Base-by-base conservation (phyloP, 257 asterid species). In the Primulina tabacum region DNA sequence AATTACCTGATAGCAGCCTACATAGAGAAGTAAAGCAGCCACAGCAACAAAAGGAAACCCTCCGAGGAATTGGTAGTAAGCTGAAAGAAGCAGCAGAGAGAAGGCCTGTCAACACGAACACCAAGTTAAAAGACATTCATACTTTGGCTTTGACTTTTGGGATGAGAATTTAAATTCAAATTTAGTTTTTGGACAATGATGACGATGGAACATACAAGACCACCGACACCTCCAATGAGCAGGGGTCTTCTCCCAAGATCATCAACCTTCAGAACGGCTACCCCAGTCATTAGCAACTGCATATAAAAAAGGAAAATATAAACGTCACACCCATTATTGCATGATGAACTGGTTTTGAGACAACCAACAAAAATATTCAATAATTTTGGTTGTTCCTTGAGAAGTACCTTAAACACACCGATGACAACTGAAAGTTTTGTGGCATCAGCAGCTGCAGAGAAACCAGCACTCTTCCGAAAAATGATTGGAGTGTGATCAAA, bases 391-490 rank as follows among this genome's bases (percentile, higher is more conserved):
- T 2, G 37, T 62, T 37, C 59, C 65, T 56, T 29, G 56, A 28
- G 38, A 75, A 79, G 72, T 82, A 93, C 99, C 99, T 93, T 93
- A 75, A 93, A 93, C 69, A 87, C 75, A 47, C 99, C 99, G 76
- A 93, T 76, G 50, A 89, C 80, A 32, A 93, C 96, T 20, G 97
- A 93, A 72, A 93, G 95, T 78, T 88, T 90, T 55, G 96, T 82
- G 63, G 99, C 99, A 81, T 93, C 99, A 73, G 96, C 84, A 52
- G 99, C 99, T 2, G 95, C 99, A 79, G 97, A 79, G 80, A 89
- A 93, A 71, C 99, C 99, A 81, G 97, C 96, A 82, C 84, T 83
- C 98, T 92, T 73, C 68, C 61, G 62, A 74, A 69, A 75, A 71
- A 77, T 57, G 34, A 67, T 12, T 26, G 67, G 59, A 76, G 69